Evolutionary conservation across 106 monocot genomes (phyloP), one percentile per base, ranked within the genome.

Genomic region (Dioscorea dumetorum): DNA sequence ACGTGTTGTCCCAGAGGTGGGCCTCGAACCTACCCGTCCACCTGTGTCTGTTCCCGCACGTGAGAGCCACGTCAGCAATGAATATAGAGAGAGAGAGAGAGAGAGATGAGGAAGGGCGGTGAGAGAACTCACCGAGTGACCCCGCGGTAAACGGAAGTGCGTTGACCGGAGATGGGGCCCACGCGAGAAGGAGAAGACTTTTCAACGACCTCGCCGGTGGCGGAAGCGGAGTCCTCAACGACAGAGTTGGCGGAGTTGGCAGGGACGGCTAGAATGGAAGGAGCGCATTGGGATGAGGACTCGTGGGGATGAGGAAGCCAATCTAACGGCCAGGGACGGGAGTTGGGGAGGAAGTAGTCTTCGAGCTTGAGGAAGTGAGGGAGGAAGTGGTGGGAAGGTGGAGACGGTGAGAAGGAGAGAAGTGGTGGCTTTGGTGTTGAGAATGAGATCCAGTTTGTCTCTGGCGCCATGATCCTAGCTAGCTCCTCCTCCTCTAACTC

Each of bases 1-100:
- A 82, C 28, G 77, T 82, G 67, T 82, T 82, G 66, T 82, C 82
- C 82, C 82, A 82, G 54, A 82, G 74, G 61, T 82, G 82, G 12
- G 82, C 82, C 64, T 82, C 82, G 57, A 74, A 82, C 33, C 82
- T 51, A 1, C 82, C 82, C 12, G 82, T 82, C 82, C 82, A 82
- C 54, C 82, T 58, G 32, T 82, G 82, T 70, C 82, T 82, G 57
- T n/a, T 20, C 59, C 22, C 59, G 22, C 66, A 49, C 66, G 66
- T 66, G 49, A 10, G 11, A 66, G 41, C 4, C 49, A 66, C 64
- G 64, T 64, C 64, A 64, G 12, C 64, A 48, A 6, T 6, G 41
- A 10, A 41, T 2, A 41, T 0, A 6, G 0, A 41, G 3, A 41
- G 28, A 41, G 9, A 6, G 41, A 41, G 41, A 41, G 41, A 41